A percentile compares a stretch with the other conserved stretches of the same genome.
phyloP scores from a whole-genome alignment of 2,329 filamentous ascomycete species.

The Xylariaceae sp. region DNA sequence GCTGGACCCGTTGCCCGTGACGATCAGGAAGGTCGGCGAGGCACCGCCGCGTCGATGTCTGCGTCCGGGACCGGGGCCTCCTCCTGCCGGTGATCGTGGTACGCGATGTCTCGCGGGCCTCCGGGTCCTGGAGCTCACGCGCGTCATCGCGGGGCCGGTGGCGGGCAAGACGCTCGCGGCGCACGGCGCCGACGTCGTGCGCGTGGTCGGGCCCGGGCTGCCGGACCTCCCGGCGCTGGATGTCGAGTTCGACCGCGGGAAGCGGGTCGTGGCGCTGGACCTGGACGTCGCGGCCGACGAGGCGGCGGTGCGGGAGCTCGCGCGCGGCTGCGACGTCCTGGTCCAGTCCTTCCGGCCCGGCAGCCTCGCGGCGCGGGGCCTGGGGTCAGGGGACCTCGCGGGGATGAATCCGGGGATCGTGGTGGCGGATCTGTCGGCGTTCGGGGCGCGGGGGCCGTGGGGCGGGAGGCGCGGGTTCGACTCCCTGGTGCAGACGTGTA shows the following conservation, averaged over 20 bases:
- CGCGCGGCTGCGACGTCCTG: conserved; percentile 36
- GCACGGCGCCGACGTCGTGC: conserved; percentile 36
- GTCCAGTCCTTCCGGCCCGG: conserved; percentile 44
- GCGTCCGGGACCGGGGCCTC: conserved; percentile 7
- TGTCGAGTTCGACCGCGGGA: conserved; percentile 32
- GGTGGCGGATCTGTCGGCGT: conserved; percentile 40
- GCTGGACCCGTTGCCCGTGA: conserved; percentile 42
- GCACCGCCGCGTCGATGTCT: not conserved
- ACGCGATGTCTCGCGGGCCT: conserved; percentile 28
- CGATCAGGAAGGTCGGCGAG: conserved; percentile 30
- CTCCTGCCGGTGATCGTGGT: conserved; percentile 27
- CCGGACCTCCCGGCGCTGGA: conserved; percentile 32
- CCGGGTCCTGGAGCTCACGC: conserved; percentile 28
- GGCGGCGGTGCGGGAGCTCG: conserved; percentile 23
- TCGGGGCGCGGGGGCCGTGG: conserved; percentile 38
- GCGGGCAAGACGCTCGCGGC: conserved; percentile 32
- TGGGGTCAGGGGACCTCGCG: not conserved
- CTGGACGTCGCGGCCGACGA: conserved; percentile 16
- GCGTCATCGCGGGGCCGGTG: conserved; percentile 35
- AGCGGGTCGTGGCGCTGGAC: conserved; percentile 26
- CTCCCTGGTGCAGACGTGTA: conserved; percentile 45
- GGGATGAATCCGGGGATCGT: conserved; percentile 7
- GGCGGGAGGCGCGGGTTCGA: conserved; percentile 46
- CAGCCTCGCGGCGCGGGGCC: conserved; percentile 38
- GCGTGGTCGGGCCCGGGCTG: conserved; percentile 31